A percentile compares a stretch with the other conserved stretches of the same genome.
Evolutionary conservation across 176 grass and related monocot species (phyloP).

Genomic region (Avena insularis): DNA sequence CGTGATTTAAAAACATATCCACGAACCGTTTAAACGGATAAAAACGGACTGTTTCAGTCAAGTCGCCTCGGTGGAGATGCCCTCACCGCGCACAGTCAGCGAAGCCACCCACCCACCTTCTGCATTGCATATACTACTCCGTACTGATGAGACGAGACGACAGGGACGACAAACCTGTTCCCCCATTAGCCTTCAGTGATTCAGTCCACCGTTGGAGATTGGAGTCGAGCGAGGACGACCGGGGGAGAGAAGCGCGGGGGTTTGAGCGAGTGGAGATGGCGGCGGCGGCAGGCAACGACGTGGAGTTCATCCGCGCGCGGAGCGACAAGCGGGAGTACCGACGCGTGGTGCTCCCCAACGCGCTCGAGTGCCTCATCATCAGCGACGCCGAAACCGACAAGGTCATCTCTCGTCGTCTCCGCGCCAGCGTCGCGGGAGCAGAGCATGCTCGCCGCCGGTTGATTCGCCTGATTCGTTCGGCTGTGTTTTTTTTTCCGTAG

Average conservation of each 20-base stretch:
- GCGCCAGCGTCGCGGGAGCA: too few relatives aligned
- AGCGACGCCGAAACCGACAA: conserved; percentile 94
- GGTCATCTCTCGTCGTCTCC: conserved; percentile 29
- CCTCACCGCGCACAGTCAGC: neutral
- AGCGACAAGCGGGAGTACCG: conserved; percentile 89
- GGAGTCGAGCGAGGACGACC: neutral
- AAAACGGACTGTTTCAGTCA: too few relatives aligned
- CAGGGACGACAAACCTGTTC: neutral
- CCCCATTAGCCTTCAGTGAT: neutral
- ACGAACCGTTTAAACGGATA: too few relatives aligned
- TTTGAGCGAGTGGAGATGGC: neutral
- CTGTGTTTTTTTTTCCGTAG: conserved; percentile 27
- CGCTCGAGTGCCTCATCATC: conserved; percentile 81
- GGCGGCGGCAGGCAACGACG: conserved; percentile 36
- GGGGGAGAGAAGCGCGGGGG: neutral
- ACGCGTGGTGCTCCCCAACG: conserved; percentile 81
- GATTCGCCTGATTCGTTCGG: neutral
- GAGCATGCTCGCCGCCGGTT: too few relatives aligned
- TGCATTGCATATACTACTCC: neutral
- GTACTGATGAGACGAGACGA: neutral
- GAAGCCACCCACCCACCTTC: neutral
- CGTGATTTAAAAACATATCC: too few relatives aligned
- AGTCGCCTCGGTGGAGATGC: too few relatives aligned
- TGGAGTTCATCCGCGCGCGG: conserved; percentile 90
- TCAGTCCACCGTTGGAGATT: neutral